Evolutionary conservation across 2,329 filamentous ascomycete genomes (phyloP).

Genomic region (Claviceps sp.): DNA sequence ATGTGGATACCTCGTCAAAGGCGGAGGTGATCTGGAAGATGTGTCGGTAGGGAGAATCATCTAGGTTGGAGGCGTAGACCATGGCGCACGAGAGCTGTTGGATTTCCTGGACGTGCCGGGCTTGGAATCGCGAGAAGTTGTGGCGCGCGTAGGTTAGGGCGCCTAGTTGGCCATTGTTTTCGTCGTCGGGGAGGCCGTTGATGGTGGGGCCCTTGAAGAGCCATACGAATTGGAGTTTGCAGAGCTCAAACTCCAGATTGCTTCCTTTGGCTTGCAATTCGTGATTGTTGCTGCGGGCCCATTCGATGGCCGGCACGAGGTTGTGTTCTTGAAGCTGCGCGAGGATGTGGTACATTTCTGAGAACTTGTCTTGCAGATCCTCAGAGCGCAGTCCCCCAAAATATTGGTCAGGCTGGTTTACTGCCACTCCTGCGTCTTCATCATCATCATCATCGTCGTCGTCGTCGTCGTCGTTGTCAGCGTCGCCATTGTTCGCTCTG

Average conservation of each 20-base stretch:
- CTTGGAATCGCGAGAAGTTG: slow-evolving; percentile 62
- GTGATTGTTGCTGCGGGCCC: slow-evolving; percentile 60
- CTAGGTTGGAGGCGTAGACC: slow-evolving; percentile 63
- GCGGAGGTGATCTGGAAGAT: slow-evolving; percentile 63
- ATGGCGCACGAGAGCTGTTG: slow-evolving; percentile 71
- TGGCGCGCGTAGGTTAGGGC: slow-evolving; percentile 65
- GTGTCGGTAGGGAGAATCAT: slow-evolving; percentile 61
- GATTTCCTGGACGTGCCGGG: slow-evolving; percentile 65
- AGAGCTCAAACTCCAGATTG: slow-evolving; percentile 90
- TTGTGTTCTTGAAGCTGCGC: slow-evolving; percentile 62
- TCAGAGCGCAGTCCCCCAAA: slow-evolving; percentile 16
- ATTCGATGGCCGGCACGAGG: slow-evolving; percentile 70
- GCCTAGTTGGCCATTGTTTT: slow-evolving; percentile 39
- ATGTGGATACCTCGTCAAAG: slow-evolving; percentile 73
- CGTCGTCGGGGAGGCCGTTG: slow-evolving; percentile 42
- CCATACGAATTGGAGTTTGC: slow-evolving; percentile 79
- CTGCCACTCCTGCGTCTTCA: slow-evolving; percentile 1
- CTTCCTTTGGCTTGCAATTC: slow-evolving; percentile 71
- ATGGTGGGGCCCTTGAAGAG: slow-evolving; percentile 54
- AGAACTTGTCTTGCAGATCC: slow-evolving; percentile 67
- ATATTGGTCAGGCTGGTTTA: slow-evolving; percentile 10
- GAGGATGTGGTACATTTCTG: slow-evolving; percentile 82
- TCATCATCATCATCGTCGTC: slow-evolving; percentile 1
- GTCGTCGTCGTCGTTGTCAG: slow-evolving; percentile 12
- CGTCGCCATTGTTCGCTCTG: not conserved